Evolutionary conservation across 305 asterid genomes (phyloP).

Genomic region (Fraxinus angustifolia): DNA sequence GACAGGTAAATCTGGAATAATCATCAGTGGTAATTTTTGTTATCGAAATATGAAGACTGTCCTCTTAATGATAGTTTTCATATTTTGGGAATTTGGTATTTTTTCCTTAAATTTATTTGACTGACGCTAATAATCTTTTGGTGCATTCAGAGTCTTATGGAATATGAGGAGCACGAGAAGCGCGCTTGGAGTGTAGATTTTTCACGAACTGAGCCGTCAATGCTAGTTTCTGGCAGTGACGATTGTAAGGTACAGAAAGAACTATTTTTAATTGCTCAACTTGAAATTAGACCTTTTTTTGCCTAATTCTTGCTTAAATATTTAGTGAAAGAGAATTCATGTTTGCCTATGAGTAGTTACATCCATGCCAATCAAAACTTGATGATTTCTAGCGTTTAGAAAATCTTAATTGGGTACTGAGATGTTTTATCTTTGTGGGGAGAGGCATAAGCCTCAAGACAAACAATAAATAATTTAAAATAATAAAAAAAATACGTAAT

Average conservation of each 20-base stretch:
- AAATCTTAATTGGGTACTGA: not conserved
- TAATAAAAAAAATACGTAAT: not conserved
- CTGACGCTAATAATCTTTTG: conserved; percentile 10
- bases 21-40: conserved; percentile 2
- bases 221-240: conserved; percentile 83
- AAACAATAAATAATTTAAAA: not conserved
- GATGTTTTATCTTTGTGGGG: not conserved
- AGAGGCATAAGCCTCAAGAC: not conserved
- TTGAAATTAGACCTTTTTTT: conserved; percentile 10
- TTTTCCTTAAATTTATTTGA: not conserved
- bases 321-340: not conserved
- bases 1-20: conserved; percentile 31
- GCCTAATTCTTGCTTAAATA: not conserved
- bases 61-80: conserved; percentile 9
- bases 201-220: conserved; percentile 69
- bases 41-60: not conserved
- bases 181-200: conserved; percentile 85
- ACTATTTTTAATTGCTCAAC: conserved; percentile 15
- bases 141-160: conserved; percentile 59
- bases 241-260: conserved; percentile 64
- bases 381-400: not conserved
- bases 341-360: not conserved
- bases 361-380: not conserved
- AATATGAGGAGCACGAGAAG: conserved; percentile 79
- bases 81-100: not conserved